Evolutionary conservation across 495 filamentous ascomycete species (phyloP), one percentile per base, ranked within the genome.

Genomic region (Xylaria bambusicola): DNA sequence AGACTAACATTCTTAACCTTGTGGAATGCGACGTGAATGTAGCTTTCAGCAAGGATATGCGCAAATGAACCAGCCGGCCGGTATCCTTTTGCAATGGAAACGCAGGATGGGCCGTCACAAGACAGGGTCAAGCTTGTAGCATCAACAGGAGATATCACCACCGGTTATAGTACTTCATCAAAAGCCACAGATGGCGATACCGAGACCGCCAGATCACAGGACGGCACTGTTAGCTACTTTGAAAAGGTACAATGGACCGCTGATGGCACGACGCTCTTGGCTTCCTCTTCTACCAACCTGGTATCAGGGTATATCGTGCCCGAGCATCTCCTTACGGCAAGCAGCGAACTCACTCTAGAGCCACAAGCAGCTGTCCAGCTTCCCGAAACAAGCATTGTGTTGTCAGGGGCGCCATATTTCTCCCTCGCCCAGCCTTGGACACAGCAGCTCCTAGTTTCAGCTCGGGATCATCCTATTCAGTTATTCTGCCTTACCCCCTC

Each of bases 261-360:
- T 46, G 93, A 97, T 67, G 91, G 93, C 15, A 94, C 91, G 9
- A 84, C 84, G 6, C 73, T 97, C 47, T 68, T 98, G 65, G 89
- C 92, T n/a, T 81, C 82, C 24, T 87, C 81, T 38, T 85, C 84
- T 6, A 81, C 90, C 58, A 84, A 92, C 63, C 77, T 74, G 47
- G 77, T 95, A 41, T 79, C 84, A 50, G 84, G 86, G 12, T 94
- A 86, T 71, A 82, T 95, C 29, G 66, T 97, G 42, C 91, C 91
- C 0, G 76, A 79, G 10, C 81, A 87, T 67, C 84, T 96, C 23
- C 83, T 96, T 33, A 80, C 86, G 10, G 74, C 80, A 20, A 54
- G 40, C 18, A 54, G 51, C 51, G 73, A 70, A 33, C 75, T 82
- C 52, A 51, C 61, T 4, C 77, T 97, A 20, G 70, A 64, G 2